Percentiles rank a stretch among this genome's conserved stretches.
Conservation (phyloP, 73 alveolate species). For the Tetrahymena thermophila region DNA sequence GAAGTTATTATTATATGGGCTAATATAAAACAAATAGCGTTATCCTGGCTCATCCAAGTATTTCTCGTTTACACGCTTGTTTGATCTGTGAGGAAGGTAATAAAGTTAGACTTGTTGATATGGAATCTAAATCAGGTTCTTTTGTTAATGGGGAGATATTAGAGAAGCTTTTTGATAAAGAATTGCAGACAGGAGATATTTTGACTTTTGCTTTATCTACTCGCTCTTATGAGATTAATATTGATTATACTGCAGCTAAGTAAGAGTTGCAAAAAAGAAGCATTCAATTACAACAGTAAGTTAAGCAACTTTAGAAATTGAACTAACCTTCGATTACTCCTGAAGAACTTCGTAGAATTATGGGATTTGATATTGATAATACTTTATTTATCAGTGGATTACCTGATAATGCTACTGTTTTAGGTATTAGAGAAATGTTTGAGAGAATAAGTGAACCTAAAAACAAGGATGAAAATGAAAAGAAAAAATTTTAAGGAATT, state of each 20-base stretch:
- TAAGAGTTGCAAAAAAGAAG: conserved; percentile 46
- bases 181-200: conserved; percentile 43
- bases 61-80: conserved; percentile 74
- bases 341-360: conserved; percentile 50
- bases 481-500: neutral
- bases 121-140: conserved; percentile 67
- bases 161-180: conserved; percentile 37
- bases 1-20: conserved; percentile 57
- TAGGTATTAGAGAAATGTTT: conserved; percentile 29
- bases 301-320: conserved; percentile 44
- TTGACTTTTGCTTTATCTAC: conserved; percentile 59
- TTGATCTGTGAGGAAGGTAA: conserved; percentile 44
- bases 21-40: conserved; percentile 56
- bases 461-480: neutral
- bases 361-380: conserved; percentile 48
- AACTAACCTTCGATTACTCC: conserved; percentile 42
- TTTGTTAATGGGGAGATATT: conserved; percentile 44
- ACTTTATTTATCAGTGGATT: conserved; percentile 57
- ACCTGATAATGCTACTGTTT: conserved; percentile 52
- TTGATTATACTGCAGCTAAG: conserved; percentile 56
- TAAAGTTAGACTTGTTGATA: conserved; percentile 55
- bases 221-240: conserved; percentile 45
- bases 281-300: conserved; percentile 45
- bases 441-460: conserved; percentile 53
- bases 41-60: conserved; percentile 59